Percentiles rank a stretch among this genome's conserved stretches.
These are phyloP conservation scores for Blastobotrys raffinosifermentans DNA, from an alignment of 1,139 yeast species.

Conservation along the genomic window DNA sequence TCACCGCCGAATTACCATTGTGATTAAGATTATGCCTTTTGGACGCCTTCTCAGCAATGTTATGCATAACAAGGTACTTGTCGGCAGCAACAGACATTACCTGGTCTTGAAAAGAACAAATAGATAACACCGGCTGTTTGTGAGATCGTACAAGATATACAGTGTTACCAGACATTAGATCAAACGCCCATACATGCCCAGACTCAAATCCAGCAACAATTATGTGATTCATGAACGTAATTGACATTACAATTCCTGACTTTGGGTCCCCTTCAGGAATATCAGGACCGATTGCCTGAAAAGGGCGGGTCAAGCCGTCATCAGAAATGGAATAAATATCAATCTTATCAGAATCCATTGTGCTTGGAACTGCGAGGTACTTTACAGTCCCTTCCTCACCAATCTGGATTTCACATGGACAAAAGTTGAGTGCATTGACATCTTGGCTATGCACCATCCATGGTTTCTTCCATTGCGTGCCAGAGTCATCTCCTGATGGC, in stretches of 20 bases:
- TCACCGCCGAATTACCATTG: constrained; percentile 28
- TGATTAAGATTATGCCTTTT: constrained; percentile 22
- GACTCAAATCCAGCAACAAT: constrained; percentile 37
- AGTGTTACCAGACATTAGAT: constrained; percentile 11
- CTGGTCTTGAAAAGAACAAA: constrained; percentile 16
- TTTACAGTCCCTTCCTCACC: constrained; percentile 2
- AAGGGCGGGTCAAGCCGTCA: constrained; percentile 10
- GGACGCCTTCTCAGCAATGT: constrained; percentile 11
- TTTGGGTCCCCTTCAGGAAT: constrained; percentile 12
- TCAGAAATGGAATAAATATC: constrained; percentile 28
- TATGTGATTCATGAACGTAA: constrained; percentile 18
- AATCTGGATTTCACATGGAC: constrained; percentile 26
- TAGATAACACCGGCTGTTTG: constrained; percentile 33
- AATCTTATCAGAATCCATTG: constrained; percentile 32
- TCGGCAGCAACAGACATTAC: constrained; percentile 32
- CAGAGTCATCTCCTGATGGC: constrained; percentile 16
- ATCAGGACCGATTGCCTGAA: constrained; percentile 2
- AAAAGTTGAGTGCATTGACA: constrained; percentile 38
- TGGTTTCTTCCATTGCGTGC: constrained; percentile 26
- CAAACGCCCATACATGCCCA: constrained; percentile 32
- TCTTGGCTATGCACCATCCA: constrained; percentile 33
- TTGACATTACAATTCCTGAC: constrained; percentile 37
- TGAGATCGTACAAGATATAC: constrained; percentile 24
- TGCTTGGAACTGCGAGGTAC: constrained; percentile 35
- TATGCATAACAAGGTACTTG: constrained; percentile 26